These are phyloP conservation scores for Globisporangium middletonii DNA, from an alignment of 352 stramenopile species.

Conservation along the genomic window DNA sequence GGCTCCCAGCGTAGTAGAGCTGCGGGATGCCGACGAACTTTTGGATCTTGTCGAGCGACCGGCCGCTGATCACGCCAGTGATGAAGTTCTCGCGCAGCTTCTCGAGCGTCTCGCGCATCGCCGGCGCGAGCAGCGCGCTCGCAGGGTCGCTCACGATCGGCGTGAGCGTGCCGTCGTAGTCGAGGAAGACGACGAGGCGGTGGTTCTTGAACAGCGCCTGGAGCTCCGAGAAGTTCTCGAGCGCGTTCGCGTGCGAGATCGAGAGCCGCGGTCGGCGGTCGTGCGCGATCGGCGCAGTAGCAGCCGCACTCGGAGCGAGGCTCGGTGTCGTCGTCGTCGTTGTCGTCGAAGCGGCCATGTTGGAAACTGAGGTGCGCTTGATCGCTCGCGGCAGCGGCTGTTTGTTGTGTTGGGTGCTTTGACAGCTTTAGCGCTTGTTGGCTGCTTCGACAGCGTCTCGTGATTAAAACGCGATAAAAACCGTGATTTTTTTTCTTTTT, in stretches of 20 bases:
- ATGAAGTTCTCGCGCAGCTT: slow-evolving; percentile 76
- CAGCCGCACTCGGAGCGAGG: too few relatives aligned
- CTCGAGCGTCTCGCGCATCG: slow-evolving; percentile 67
- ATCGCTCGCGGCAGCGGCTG: too few relatives aligned
- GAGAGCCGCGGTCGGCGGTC: slow-evolving; percentile 39
- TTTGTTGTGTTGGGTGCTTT: too few relatives aligned
- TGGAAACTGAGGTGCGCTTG: neutral
- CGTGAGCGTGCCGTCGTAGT: slow-evolving; percentile 89
- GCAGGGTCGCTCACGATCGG: slow-evolving; percentile 87
- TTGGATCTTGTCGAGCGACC: slow-evolving; percentile 85
- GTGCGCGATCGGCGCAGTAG: neutral
- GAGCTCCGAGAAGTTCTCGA: slow-evolving; percentile 63
- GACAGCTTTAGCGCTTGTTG: too few relatives aligned
- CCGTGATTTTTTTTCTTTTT: too few relatives aligned
- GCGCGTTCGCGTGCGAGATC: slow-evolving; percentile 65
- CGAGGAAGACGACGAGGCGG: slow-evolving; percentile 79
- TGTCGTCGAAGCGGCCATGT: neutral
- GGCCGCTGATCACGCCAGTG: slow-evolving; percentile 82
- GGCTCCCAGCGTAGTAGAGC: slow-evolving; percentile 87
- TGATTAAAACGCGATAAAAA: too few relatives aligned
- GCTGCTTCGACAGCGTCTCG: too few relatives aligned
- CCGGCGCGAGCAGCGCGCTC: slow-evolving; percentile 55
- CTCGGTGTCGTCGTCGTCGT: neutral
- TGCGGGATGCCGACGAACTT: slow-evolving; percentile 85
- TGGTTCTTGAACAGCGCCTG: slow-evolving; percentile 41